Evolutionary conservation across 495 filamentous ascomycete genomes (phyloP).

Genomic region (Clavariopsis aquatica): DNA sequence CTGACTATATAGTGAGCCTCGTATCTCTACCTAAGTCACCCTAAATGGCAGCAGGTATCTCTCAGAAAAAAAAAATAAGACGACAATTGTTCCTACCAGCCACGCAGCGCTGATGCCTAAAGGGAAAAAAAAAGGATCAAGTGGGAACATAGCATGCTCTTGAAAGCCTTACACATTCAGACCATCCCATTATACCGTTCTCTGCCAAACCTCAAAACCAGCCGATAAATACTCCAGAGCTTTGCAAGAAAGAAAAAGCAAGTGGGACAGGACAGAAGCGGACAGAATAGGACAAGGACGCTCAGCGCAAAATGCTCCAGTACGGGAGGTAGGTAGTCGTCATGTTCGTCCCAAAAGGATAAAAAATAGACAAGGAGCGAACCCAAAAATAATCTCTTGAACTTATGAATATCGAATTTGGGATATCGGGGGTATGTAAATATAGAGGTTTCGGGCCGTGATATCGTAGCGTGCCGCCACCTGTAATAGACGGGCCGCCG

Average conservation of each 20-base stretch:
- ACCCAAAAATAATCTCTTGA: conserved; percentile 5
- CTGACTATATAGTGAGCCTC: background rate
- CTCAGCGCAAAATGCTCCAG: background rate
- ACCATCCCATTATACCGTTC: background rate
- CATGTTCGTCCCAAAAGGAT: conserved; percentile 6
- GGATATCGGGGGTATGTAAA: background rate
- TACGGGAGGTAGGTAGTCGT: conserved; percentile 10
- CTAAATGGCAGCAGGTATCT: background rate
- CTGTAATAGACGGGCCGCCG: background rate
- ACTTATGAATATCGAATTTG: background rate
- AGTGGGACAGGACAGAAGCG: too few relatives aligned
- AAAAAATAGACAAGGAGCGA: background rate
- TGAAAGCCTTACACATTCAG: background rate
- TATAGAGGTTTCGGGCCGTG: conserved; percentile 13
- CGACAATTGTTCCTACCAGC: background rate
- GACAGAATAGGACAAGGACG: background rate
- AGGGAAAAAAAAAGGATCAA: too few relatives aligned
- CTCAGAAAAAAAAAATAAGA: background rate
- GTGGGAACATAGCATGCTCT: background rate
- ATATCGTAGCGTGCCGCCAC: conserved; percentile 14
- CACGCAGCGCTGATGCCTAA: background rate
- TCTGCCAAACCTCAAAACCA: background rate
- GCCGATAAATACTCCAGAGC: background rate
- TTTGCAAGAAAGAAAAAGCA: background rate
- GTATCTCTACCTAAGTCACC: background rate